Evolutionary conservation across 345 rosid species (phyloP), one percentile per base, ranked within the genome.

Genomic region (Anacardium occidentale): DNA sequence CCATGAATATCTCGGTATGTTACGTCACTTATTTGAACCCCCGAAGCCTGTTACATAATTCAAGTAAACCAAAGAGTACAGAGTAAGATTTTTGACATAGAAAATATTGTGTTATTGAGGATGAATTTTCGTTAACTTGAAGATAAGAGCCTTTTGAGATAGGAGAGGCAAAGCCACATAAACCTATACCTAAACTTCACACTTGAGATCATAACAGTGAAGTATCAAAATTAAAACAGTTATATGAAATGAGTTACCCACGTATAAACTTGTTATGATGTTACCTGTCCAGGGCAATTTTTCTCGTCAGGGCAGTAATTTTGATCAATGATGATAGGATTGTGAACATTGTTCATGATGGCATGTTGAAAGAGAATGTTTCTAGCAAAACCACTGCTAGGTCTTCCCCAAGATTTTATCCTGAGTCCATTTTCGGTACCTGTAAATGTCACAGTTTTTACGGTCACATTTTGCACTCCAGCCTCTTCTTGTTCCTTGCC

Each of bases 351-450:
- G 10, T 11, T 81, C 91, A 90, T 90, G 17, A 47, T 47, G 29
- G 77, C 77, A 66, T 88, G 72, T 78, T 87, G 86, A 75, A 91
- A 90, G 14, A 78, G 62, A 25, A 91, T 82, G 83, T 85, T 81
- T 62, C 73, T 83, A 0, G 81, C 93, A 48, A 81, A 91, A 5
- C 90, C 85, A 20, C 21, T 78, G 73, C 91, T 91, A 2, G 81
- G 69, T 75, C 85, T 87, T 0, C 76, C 91, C 96, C 97, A 90
- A 12, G 93, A 76, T 71, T 92, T 92, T 44, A 92, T 92, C 69
- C 97, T 77, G 22, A 87, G 77, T 25, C 96, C 93, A 42, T 90
- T 87, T 11, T 72, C n/a, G 0, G 97, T 85, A 4, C 78, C 83
- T 9, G 40, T 74, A 55, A 88, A 78, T 48, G 55, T 69, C 0